Base-by-base conservation (phyloP, 768 basidiomycete genomes). In the Pulveroboletus sp. region DNA sequence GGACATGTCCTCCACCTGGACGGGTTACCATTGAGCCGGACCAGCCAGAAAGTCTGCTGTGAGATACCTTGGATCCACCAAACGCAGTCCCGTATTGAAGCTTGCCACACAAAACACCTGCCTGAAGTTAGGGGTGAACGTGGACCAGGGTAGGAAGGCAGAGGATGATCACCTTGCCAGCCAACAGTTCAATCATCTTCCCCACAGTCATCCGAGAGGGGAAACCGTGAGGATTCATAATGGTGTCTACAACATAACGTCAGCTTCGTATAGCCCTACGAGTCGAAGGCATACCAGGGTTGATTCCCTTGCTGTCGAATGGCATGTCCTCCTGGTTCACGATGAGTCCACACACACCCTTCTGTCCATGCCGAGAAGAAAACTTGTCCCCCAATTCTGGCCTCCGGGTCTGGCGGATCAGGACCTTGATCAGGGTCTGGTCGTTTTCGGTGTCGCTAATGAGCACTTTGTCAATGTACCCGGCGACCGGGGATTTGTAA, bases 211-310 rank as follows among this genome's bases (percentile, higher is more conserved):
- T 97, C 47, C 95, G 89, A 50, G 92, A 95, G 5, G 96, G 96
- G 77, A 99, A 98, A 63, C 96, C 96, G 70, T 99, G 96, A 4
- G 96, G 96, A 67, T 99, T 99, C 95, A 99, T 98, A 73, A 99
- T 96, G 15, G 94, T 92, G 70, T 99, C 95, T 87, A 71, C 30
- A 39, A 35, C n/a, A 45, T 28, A 49, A 38, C 21, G 44, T 50
- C 44, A 59, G 58, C 26, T 35, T 41, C 43, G 68, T 39, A 38
- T 15, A 32, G 30, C 31, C 43, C 43, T 39, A 50, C 30, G 8
- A 11, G 24, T 39, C 33, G n/a, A 24, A n/a, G 24, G 39, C 77
- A 53, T 69, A 89, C 90, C 90, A 42, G 92, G 94, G 61, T 80
- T 84, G 58, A 97, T 93, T 21, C 96, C 96, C 67, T 93, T 89